Conservation (phyloP, 2,329 filamentous ascomycete species). For the Cladophialophora immunda region DNA sequence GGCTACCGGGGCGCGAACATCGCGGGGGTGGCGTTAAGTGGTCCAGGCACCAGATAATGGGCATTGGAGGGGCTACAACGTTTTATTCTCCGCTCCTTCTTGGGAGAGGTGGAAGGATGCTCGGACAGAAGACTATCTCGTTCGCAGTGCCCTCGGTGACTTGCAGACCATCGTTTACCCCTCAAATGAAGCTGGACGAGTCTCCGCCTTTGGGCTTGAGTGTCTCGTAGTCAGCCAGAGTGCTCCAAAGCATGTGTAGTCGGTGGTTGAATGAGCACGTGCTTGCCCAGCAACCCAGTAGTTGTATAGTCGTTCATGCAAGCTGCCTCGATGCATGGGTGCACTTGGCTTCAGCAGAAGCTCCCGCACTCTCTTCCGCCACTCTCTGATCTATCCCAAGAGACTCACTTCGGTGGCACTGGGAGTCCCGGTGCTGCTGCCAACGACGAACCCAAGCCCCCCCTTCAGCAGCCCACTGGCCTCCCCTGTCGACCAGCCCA, state of each 20-base stretch:
- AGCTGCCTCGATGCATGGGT: not conserved
- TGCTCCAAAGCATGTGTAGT: not conserved
- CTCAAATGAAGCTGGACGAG: not conserved
- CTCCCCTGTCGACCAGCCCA: not conserved
- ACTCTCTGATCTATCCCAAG: too few relatives aligned
- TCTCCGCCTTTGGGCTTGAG: not conserved
- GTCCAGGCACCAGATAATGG: constrained; percentile 23
- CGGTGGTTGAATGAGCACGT: not conserved
- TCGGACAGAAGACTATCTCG: not conserved
- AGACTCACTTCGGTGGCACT: not conserved
- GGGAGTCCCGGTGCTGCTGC: not conserved
- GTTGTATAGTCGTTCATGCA: not conserved
- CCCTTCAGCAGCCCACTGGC: not conserved
- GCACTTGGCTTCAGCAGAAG: not conserved
- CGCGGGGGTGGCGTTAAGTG: constrained; percentile 26
- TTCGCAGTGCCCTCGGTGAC: not conserved
- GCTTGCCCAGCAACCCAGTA: not conserved
- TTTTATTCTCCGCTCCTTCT: not conserved
- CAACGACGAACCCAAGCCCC: not conserved
- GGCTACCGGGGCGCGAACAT: not conserved
- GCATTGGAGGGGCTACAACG: constrained; percentile 11
- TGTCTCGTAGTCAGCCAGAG: not conserved
- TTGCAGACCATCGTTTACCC: not conserved
- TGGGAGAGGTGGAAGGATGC: not conserved
- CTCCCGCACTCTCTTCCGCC: not conserved